phyloP scores from a whole-genome alignment of 2,329 filamentous ascomycete genomes.

The Colletotrichum acutatum region DNA sequence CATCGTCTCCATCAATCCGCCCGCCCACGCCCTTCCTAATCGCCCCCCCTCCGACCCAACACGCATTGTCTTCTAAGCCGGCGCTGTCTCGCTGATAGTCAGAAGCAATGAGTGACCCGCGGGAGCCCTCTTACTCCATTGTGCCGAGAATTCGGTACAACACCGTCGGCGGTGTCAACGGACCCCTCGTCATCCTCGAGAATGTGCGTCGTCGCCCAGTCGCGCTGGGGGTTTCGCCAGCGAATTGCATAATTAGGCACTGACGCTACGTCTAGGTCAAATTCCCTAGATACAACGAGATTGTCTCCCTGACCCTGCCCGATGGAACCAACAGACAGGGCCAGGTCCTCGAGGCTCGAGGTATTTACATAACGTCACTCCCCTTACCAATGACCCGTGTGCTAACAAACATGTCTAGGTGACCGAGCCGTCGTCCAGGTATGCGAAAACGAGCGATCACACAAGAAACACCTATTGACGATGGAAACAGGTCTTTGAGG shows the following conservation, averaged over 20 bases:
- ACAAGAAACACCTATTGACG: constrained; percentile 40
- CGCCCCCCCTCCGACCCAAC: constrained; percentile 33
- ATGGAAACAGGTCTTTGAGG: constrained; percentile 86
- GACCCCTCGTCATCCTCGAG: constrained; percentile 95
- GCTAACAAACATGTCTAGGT: constrained; percentile 62
- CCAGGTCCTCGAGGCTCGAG: constrained; percentile 97
- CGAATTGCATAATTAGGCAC: neutral
- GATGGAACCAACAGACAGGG: constrained; percentile 95
- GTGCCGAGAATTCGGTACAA: constrained; percentile 86
- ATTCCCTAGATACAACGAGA: constrained; percentile 97
- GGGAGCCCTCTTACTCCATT: constrained; percentile 70
- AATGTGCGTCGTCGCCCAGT: constrained; percentile 71
- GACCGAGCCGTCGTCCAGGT: constrained; percentile 96
- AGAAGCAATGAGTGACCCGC: constrained; percentile 62
- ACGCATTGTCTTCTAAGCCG: constrained; percentile 32
- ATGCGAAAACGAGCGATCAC: constrained; percentile 44
- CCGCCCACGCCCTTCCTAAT: constrained; percentile 29
- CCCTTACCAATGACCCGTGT: constrained; percentile 29
- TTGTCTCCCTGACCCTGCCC: constrained; percentile 93
- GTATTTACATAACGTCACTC: constrained; percentile 59
- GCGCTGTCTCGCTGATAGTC: constrained; percentile 42
- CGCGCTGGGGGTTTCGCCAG: constrained; percentile 32
- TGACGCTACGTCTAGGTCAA: constrained; percentile 76
- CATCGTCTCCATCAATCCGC: constrained; percentile 28
- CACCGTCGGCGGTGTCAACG: constrained; percentile 97